These are phyloP conservation scores for Arachis stenosperma DNA, from an alignment of 306 rosid species.

Conservation along the genomic window DNA sequence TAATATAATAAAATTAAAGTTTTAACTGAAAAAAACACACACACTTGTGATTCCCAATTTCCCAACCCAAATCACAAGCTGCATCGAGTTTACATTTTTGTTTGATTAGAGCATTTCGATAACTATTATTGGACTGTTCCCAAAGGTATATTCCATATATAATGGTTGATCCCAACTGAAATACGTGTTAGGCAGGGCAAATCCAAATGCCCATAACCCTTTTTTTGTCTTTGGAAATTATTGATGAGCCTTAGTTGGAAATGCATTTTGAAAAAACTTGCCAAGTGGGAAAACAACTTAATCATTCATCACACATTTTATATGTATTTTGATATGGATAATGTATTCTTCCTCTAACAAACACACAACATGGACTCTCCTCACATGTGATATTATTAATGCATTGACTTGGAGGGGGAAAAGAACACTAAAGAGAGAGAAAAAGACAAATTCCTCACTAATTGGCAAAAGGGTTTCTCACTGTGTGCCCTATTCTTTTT, in stretches of 20 bases:
- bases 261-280: conserved; percentile 33
- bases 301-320: conserved; percentile 27
- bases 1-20: too few relatives aligned
- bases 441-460: background rate
- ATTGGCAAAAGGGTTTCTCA: background rate
- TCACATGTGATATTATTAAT: conserved; percentile 37
- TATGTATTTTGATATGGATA: too few relatives aligned
- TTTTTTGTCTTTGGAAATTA: conserved; percentile 14
- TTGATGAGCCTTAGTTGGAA: conserved; percentile 8
- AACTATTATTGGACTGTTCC: background rate
- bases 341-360: conserved; percentile 17
- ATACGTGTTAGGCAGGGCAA: conserved; percentile 32
- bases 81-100: background rate
- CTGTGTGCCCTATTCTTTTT: conserved; percentile 17
- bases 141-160: background rate
- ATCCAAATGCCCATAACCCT: background rate
- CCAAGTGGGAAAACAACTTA: conserved; percentile 28
- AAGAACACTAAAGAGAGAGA: too few relatives aligned
- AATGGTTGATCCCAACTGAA: conserved; percentile 12
- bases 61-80: background rate
- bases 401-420: conserved; percentile 33
- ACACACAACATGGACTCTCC: conserved; percentile 30
- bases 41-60: background rate
- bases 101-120: conserved; percentile 17
- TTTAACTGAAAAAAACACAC: too few relatives aligned